Evolutionary conservation across 2,329 filamentous ascomycete species (phyloP), one percentile per base, ranked within the genome.

Genomic region (Pseudomassariella vexata): DNA sequence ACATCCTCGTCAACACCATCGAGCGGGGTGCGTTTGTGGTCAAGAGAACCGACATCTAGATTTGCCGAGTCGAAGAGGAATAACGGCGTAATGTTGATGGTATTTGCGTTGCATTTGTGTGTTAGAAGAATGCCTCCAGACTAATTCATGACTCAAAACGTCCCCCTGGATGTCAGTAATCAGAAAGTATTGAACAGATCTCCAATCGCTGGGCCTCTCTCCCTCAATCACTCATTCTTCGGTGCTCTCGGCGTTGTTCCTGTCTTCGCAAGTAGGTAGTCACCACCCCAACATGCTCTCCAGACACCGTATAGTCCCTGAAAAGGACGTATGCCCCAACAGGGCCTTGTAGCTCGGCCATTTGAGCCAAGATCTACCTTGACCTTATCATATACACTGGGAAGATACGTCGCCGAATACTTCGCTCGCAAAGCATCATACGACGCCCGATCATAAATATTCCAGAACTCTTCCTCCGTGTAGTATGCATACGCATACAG

Each of bases 401-500:
- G 79, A 39, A 85, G 48, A 28, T 73, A 68, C 2, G 59, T 58
- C 0, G 81, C 80, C 5, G 62, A 56, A 46, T 83, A 85, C 47
- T 70, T 75, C 16, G 54, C 51, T 12, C 80, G 59, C 32, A 84
- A 55, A 3, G 48, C 52, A 26, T 82, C 71, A 39, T 85, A 83
- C 47, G 72, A 73, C 6, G 58, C 45, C 22, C 65, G 61, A 48
- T 82, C 71, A 39, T 83, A 85, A 32, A 73, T 65, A 8, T 60
- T 52, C 79, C 80, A 84, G 50, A 85, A 85, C 41, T 85, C 80
- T 0, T 73, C 66, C 48, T 81, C 72, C 3, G 67, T 73, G 51
- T 82, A 82, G 53, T 79, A 84, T 0, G 76, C 74, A 36, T 84
- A 79, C 1, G 79, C 78, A 40, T 85, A 85, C 2, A 85, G 57